Conservation (phyloP, 768 basidiomycete genomes). For the Cyathus striatus region DNA sequence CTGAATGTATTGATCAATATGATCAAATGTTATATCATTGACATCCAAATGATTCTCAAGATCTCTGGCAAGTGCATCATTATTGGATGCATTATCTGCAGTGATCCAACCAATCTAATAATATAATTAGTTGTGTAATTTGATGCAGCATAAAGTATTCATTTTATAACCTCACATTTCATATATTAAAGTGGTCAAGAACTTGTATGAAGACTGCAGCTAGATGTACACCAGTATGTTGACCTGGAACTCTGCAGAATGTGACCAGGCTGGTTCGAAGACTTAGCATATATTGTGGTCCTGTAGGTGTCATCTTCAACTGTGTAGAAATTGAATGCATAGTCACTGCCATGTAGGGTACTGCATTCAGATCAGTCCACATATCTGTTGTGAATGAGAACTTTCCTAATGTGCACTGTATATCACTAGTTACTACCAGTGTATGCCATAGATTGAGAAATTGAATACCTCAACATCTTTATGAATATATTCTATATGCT, state of each 20-base stretch:
- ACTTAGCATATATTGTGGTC: neutral
- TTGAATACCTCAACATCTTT: neutral
- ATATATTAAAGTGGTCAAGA: neutral
- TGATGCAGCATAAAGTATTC: neutral
- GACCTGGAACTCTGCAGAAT: neutral
- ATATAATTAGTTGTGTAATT: neutral
- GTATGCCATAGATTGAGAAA: neutral
- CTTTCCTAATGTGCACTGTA: neutral
- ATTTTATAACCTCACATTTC: neutral
- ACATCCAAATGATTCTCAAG: neutral
- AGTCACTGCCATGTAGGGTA: neutral
- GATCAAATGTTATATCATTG: neutral
- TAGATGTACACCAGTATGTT: neutral
- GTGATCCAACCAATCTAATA: neutral
- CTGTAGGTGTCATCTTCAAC: neutral
- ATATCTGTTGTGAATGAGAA: neutral
- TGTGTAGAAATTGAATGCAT: neutral
- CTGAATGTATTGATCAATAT: neutral
- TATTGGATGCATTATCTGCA: neutral
- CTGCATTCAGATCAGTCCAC: neutral
- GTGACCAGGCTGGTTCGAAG: neutral
- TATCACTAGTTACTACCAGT: neutral
- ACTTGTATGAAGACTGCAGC: neutral
- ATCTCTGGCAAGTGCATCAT: neutral
- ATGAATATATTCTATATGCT: neutral